phyloP scores from a whole-genome alignment of 164 flowering plant genomes.

The Buxus sempervirens region DNA sequence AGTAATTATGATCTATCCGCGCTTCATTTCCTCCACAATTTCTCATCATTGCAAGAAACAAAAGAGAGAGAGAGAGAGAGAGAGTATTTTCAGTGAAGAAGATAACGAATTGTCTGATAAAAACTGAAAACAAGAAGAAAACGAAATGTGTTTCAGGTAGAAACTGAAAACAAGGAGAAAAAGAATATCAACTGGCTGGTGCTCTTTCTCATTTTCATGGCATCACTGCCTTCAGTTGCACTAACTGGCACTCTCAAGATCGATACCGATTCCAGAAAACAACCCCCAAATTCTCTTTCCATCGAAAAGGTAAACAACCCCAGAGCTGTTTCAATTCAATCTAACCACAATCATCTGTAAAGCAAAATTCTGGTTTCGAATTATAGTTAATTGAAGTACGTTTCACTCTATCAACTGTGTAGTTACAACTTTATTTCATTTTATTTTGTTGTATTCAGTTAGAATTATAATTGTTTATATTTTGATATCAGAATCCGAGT shows the following conservation, averaged over 20 bases:
- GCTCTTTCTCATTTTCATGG: slow-evolving; percentile 38
- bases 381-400: background rate
- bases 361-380: background rate
- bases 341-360: background rate
- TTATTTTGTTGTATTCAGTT: no score
- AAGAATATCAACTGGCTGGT: background rate
- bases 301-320: slow-evolving; percentile 40
- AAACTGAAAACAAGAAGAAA: background rate
- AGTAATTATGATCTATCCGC: no score
- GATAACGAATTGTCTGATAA: no score
- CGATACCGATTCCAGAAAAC: slow-evolving; percentile 44
- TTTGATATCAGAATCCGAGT: slow-evolving; percentile 24
- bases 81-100: no score
- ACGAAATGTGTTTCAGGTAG: background rate
- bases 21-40: no score
- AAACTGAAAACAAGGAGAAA: background rate
- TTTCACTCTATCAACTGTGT: background rate
- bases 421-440: no score
- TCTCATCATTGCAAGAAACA: no score
- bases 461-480: no score
- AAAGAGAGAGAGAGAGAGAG: no score
- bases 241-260: slow-evolving; percentile 46
- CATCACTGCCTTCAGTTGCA: slow-evolving; percentile 69
- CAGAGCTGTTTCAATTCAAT: background rate
- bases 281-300: slow-evolving; percentile 26